These are phyloP conservation scores for Adiantum capillusveneris DNA, from an alignment of 75 land plant genomes.

Conservation along the genomic window DNA sequence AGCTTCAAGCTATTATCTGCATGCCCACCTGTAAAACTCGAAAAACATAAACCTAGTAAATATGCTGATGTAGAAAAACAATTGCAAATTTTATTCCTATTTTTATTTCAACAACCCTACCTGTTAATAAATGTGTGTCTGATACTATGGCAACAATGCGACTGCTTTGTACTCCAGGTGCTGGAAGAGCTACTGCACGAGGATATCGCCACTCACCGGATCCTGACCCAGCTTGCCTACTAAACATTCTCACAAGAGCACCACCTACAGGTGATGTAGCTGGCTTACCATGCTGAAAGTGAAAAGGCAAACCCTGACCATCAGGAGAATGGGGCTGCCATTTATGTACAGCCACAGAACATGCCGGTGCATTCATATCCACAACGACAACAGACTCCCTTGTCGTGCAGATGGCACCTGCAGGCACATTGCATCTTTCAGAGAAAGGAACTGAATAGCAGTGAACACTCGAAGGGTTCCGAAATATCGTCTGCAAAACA, in stretches of 20 bases:
- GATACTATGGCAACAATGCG: slow-evolving; percentile 61
- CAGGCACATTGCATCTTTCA: slow-evolving; percentile 91
- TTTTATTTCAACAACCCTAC: slow-evolving; percentile 21
- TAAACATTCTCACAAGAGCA: slow-evolving; percentile 79
- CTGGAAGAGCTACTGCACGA: slow-evolving; percentile 55
- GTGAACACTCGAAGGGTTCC: slow-evolving; percentile 72
- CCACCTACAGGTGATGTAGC: slow-evolving; percentile 51
- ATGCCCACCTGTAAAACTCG: slow-evolving; percentile 73
- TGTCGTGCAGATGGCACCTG: slow-evolving; percentile 75
- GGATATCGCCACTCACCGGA: slow-evolving; percentile 70
- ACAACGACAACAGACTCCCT: slow-evolving; percentile 69
- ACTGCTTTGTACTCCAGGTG: slow-evolving; percentile 59
- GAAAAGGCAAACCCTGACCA: slow-evolving; percentile 89
- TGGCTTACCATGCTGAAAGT: slow-evolving; percentile 86
- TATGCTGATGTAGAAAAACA: neutral
- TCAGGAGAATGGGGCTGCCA: slow-evolving; percentile 99
- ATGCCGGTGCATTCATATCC: slow-evolving; percentile 67
- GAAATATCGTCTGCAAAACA: slow-evolving; percentile 71
- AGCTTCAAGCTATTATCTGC: slow-evolving; percentile 87
- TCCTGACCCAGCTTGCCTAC: slow-evolving; percentile 40
- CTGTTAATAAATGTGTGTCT: slow-evolving; percentile 70
- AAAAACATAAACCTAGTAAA: neutral
- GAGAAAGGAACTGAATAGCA: slow-evolving; percentile 62
- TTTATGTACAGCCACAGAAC: slow-evolving; percentile 73
- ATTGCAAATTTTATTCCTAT: neutral